These are phyloP conservation scores for Castanea crenata DNA, from an alignment of 306 rosid genomes.

Conservation along the genomic window DNA sequence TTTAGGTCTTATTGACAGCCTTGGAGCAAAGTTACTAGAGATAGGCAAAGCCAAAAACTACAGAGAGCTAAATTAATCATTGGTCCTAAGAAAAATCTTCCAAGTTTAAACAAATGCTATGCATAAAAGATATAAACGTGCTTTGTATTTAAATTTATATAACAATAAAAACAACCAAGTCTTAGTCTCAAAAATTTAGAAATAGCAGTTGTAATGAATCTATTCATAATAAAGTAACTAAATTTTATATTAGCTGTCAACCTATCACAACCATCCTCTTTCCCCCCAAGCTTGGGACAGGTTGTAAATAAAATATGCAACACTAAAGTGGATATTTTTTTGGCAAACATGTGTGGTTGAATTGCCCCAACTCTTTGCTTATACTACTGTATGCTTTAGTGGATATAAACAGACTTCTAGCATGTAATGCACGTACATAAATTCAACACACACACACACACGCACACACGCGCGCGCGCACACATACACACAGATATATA, in stretches of 20 bases:
- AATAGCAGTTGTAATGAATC: too few species aligned
- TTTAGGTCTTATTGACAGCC: background rate
- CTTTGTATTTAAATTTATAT: background rate
- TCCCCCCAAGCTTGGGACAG: too few species aligned
- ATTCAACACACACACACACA: background rate
- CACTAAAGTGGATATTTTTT: background rate
- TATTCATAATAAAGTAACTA: too few species aligned
- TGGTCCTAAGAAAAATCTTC: background rate
- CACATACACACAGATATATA: background rate
- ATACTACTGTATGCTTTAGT: background rate
- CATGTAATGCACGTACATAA: background rate
- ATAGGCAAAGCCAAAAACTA: background rate
- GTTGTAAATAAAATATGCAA: too few species aligned
- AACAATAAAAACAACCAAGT: too few species aligned
- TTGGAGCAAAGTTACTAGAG: background rate
- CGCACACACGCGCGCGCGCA: background rate
- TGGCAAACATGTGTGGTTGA: background rate
- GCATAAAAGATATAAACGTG: background rate
- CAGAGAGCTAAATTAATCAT: background rate
- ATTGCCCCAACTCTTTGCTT: background rate
- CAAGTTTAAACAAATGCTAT: background rate
- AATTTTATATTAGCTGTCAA: too few species aligned
- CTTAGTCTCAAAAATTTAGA: too few species aligned
- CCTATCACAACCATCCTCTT: too few species aligned
- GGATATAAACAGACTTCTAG: background rate